Evolutionary conservation across 306 rosid species (phyloP).

Genomic region (Fragaria ananassa): DNA sequence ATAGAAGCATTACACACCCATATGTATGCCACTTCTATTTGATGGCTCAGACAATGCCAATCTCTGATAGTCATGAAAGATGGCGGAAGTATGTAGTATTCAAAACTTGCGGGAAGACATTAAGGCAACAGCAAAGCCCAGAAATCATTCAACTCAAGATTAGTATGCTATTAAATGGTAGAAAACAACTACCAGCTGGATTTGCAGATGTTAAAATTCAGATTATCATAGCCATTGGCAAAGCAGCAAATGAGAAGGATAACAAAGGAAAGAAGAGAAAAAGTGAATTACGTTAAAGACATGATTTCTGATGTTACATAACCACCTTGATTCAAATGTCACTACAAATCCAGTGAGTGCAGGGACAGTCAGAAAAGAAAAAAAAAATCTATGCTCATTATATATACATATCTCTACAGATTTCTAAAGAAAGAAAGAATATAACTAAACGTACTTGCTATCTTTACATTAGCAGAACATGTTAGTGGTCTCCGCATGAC

Average conservation of each 20-base stretch:
- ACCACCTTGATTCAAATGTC: conserved; percentile 2
- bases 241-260: conserved; percentile 10
- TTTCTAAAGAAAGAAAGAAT: conserved; percentile 9
- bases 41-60: background rate
- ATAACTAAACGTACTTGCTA: conserved; percentile 18
- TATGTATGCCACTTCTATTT: background rate
- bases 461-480: conserved; percentile 30
- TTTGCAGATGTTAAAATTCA: background rate
- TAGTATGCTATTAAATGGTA: background rate
- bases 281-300: background rate
- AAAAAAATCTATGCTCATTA: background rate
- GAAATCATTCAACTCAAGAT: background rate
- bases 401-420: conserved; percentile 3
- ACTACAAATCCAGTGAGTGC: background rate
- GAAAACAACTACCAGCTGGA: background rate
- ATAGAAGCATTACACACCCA: background rate
- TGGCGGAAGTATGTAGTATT: background rate
- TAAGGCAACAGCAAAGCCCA: background rate
- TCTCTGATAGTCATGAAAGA: background rate
- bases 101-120: background rate
- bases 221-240: background rate
- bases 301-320: conserved; percentile 9
- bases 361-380: background rate
- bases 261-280: background rate
- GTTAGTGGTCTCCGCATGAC: conserved; percentile 34